Evolutionary conservation across 306 rosid species (phyloP).

Genomic region (Abrus precatorius): DNA sequence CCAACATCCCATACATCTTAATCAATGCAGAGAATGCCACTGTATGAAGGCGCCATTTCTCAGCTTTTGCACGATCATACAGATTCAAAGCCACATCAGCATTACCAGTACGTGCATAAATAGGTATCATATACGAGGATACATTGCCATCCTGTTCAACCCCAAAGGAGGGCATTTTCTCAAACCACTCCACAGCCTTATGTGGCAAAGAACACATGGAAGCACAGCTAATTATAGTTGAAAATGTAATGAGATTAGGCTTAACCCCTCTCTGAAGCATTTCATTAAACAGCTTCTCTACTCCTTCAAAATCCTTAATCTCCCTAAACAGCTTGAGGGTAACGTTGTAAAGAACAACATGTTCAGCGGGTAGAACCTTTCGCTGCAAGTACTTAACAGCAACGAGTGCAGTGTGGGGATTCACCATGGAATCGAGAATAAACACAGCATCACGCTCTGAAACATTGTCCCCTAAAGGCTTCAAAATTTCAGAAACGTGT

Average conservation of each 20-base stretch:
- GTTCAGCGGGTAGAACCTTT: constrained; percentile 50
- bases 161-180: constrained; percentile 71
- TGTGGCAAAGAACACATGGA: constrained; percentile 57
- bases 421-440: constrained; percentile 68
- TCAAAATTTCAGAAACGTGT: constrained; percentile 59
- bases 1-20: constrained; percentile 70
- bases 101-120: constrained; percentile 83
- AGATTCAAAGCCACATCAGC: constrained; percentile 75
- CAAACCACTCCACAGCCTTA: constrained; percentile 88
- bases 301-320: constrained; percentile 66
- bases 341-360: constrained; percentile 74
- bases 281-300: constrained; percentile 86
- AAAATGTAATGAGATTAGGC: constrained; percentile 82
- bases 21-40: constrained; percentile 73
- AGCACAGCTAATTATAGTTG: constrained; percentile 80
- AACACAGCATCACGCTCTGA: constrained; percentile 65
- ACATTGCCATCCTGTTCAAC: constrained; percentile 72
- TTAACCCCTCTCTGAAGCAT: constrained; percentile 71
- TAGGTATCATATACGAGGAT: constrained; percentile 70
- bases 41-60: constrained; percentile 76
- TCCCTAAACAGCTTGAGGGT: constrained; percentile 71
- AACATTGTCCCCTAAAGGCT: constrained; percentile 53
- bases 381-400: constrained; percentile 64
- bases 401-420: constrained; percentile 62
- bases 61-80: constrained; percentile 76